A percentile compares a stretch with the other conserved stretches of the same genome.
phyloP scores from a whole-genome alignment of 352 stramenopile genomes.

The Phytophthora palmivora region DNA sequence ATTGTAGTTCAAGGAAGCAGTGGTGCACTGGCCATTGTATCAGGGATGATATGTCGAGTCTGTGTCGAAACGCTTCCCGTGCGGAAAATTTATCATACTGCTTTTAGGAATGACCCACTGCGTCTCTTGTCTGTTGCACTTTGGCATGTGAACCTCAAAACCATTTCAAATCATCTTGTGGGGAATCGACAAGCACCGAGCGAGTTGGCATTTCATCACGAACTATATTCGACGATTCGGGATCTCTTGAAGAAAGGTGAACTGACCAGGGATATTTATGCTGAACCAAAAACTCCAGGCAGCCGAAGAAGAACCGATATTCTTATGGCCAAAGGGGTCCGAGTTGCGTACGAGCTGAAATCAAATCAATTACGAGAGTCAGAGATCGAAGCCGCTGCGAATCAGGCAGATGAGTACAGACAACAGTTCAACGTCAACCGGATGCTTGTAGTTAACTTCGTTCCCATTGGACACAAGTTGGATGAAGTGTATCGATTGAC shows the following conservation, averaged over 20 bases:
- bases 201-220: constrained; percentile 7
- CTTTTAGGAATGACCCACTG: not conserved
- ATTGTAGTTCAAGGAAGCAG: constrained; percentile 5
- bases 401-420: constrained; percentile 10
- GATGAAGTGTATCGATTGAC: no score
- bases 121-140: constrained; percentile 15
- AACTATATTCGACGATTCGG: constrained; percentile 8
- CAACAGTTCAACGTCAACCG: constrained; percentile 10
- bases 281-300: constrained; percentile 9
- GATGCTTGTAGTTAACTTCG: no score
- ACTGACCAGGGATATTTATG: constrained; percentile 8
- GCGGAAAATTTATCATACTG: constrained; percentile 9
- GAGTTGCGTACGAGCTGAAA: constrained; percentile 13
- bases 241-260: constrained; percentile 7
- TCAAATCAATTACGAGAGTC: constrained; percentile 9
- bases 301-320: constrained; percentile 15
- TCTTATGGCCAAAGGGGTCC: constrained; percentile 5
- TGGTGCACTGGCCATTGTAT: constrained; percentile 2
- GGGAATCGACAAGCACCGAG: constrained; percentile 15
- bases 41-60: no score
- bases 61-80: constrained; percentile 11
- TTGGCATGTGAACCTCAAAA: constrained; percentile 2
- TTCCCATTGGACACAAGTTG: no score
- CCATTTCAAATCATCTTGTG: constrained; percentile 5
- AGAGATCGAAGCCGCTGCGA: constrained; percentile 7